Evolutionary conservation across 768 basidiomycete species (phyloP).

Genomic region (Sporobolomyces roseus): DNA sequence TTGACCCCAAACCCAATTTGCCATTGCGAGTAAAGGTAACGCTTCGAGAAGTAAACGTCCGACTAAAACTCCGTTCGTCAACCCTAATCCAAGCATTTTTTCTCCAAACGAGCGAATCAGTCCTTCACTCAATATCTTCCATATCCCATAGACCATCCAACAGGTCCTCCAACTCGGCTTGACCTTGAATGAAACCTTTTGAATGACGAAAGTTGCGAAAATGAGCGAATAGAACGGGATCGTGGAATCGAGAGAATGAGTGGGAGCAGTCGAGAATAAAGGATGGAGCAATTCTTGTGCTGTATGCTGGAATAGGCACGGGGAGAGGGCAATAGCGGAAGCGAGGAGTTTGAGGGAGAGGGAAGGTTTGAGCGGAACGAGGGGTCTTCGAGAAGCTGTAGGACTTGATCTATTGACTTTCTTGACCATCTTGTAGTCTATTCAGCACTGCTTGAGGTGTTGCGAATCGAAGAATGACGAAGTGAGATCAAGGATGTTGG

Average conservation of each 20-base stretch:
- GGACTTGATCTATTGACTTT: not conserved
- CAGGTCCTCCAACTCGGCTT: not conserved
- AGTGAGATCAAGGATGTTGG: too few species aligned
- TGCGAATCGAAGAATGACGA: too few species aligned
- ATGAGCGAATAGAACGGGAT: conserved; percentile 3
- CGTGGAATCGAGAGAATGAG: not conserved
- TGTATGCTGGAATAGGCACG: not conserved
- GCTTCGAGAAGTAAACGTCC: conserved; percentile 11
- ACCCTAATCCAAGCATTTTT: not conserved
- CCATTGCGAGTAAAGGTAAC: not conserved
- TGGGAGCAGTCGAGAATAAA: conserved; percentile 14
- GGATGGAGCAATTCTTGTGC: conserved; percentile 1
- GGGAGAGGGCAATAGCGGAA: not conserved
- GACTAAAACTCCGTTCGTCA: not conserved
- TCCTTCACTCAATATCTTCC: conserved; percentile 2
- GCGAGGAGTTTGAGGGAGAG: not conserved
- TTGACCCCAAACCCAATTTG: not conserved
- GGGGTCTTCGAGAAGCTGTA: not conserved
- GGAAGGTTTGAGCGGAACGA: not conserved
- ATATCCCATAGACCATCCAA: conserved; percentile 2
- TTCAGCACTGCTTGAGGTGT: too few species aligned
- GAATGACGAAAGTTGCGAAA: conserved; percentile 4
- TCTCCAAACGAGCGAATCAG: not conserved
- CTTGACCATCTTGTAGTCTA: not conserved
- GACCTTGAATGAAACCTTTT: not conserved